Base-by-base conservation (phyloP, 2,329 filamentous ascomycete species). In the Ceratocystis papillata region DNA sequence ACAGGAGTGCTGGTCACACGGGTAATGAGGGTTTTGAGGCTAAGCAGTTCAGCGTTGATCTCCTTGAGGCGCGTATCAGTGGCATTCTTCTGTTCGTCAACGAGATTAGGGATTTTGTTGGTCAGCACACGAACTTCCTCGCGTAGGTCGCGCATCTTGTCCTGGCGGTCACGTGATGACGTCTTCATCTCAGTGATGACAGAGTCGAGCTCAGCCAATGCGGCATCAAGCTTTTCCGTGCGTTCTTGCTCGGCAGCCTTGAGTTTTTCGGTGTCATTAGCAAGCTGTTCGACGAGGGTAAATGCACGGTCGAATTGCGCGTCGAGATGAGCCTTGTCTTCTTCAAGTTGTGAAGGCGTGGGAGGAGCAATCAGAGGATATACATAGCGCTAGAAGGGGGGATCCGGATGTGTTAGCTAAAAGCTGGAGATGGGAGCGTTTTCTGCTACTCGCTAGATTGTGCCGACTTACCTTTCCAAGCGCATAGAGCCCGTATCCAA, bases 281-380 rank as follows among this genome's bases (percentile, higher is more conserved):
- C 85, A 0, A 99, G 83, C 73, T 97, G 94, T 68, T 99, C 94
- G 10, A 99, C 86, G 15, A 97, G 82, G 20, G 87, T 81, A 74
- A 99, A 99, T 1, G 93, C 90, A 72, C 89, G 89, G 71, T 94
- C 89, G 75, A 99, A 99, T 67, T 93, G 88, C 69, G 92, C 91
- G 74, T 97, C 92, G 67, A 99, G 92, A 48, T 85, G 84, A 69
- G 90, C 85, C 77, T 99, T 99, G 75, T 99, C 94, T 74, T 95
- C 88, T 73, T 96, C 90, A 8, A 99, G 80, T 73, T 96, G 91
- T 66, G 95, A 91, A 8, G 91, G 90, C 1, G 94, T 99, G 1
- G 94, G 94, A 3, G 94, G 95, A 12, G 92, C 87, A 68, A 99
- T 90, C 33, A 99, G 79, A 53, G 94, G 94, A 69, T 88, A 84